Evolutionary conservation across 768 basidiomycete genomes (phyloP).

Genomic region (Mycena pura): DNA sequence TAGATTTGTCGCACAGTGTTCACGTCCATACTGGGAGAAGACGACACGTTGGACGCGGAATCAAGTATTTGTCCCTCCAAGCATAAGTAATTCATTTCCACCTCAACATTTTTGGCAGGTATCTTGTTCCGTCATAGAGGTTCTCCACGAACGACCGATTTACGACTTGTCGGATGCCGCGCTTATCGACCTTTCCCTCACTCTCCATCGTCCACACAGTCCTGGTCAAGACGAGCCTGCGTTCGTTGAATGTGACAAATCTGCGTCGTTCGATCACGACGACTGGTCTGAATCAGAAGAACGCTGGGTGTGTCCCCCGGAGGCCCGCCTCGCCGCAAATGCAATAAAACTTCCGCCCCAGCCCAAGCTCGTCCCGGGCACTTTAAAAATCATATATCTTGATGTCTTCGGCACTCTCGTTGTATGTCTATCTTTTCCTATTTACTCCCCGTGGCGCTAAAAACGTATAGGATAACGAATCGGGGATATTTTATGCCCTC

Average conservation of each 20-base stretch:
- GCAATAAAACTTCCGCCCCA: background rate
- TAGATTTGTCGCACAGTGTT: background rate
- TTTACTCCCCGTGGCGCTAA: background rate
- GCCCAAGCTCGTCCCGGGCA: background rate
- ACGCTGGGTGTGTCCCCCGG: background rate
- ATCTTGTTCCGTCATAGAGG: background rate
- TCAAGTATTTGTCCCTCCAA: background rate
- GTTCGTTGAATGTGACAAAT: background rate
- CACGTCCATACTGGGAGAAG: background rate
- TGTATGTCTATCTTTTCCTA: background rate
- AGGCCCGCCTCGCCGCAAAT: background rate
- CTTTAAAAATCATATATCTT: background rate
- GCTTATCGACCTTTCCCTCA: background rate
- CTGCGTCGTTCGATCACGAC: background rate
- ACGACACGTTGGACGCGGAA: background rate
- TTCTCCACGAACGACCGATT: background rate
- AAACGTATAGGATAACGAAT: conserved; percentile 6
- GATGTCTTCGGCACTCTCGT: conserved; percentile 3
- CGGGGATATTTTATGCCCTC: conserved; percentile 2
- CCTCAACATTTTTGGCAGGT: background rate
- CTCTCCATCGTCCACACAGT: background rate
- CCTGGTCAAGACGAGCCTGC: background rate
- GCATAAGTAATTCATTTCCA: background rate
- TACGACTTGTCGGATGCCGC: background rate
- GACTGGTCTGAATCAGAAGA: background rate